Base-by-base conservation (phyloP, 164 flowering plant species). In the Piper betle region DNA sequence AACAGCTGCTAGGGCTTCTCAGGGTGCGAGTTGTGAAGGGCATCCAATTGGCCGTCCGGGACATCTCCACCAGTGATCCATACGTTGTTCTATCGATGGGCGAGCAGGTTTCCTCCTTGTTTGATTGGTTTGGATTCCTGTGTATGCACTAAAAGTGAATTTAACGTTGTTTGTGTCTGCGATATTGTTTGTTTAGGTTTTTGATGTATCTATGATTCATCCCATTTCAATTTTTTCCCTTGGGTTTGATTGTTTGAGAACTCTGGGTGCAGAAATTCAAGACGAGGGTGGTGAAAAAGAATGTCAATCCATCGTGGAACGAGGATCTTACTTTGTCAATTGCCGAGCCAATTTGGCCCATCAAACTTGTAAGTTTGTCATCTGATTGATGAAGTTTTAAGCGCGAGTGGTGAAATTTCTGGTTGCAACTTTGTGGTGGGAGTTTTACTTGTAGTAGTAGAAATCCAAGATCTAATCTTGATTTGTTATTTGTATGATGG, bases 301-400 rank as follows among this genome's bases (percentile, higher is more conserved):
- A 76, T 62, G 17, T 81, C 25, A 87, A 90, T 64, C 97, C 97
- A 0, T 84, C 80, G 70, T 90, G 97, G 97, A 78, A 90, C 63
- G 97, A 88, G 39, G 85, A 88, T 9, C 73, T 90, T 6, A 90
- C 96, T 16, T 80, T 90, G 20, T 72, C 85, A 40, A 58, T 90
- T 68, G 6, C 69, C 8, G 83, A 87, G 50, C 77, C 88, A 33
- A 74, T 46, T 67, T 65, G 64, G 33, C 85, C 91, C 6, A 38
- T 90, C 57, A 74, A 64, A 64, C 69, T 90, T 61, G 93, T 87
- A 80, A 76, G 87, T 53, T 25, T 25, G 2, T 25, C 33, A 25
- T 25, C 33, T 25, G 33, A 25, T 25, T 25, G 33, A 25, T 25
- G 33, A 25, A 25, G 33, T 25, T 25, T 25, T 25, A 0, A 25